Base-by-base conservation (phyloP, 345 rosid species). In the Cardiospermum halicacabum region DNA sequence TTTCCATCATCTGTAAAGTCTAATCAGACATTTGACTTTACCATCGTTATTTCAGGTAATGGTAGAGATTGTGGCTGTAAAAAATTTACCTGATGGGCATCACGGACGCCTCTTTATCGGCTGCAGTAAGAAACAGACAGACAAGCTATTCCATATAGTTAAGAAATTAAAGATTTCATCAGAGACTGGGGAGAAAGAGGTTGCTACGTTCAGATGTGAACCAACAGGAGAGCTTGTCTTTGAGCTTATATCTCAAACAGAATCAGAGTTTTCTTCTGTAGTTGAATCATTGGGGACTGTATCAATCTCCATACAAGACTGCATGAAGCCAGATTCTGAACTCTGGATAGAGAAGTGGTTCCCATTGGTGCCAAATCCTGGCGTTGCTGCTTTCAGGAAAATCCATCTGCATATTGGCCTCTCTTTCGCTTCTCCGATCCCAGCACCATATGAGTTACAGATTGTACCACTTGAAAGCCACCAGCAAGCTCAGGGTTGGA, bases 271-370 rank as follows among this genome's bases (percentile, higher is more conserved):
- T 6, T 12, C 53, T 10, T 5, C 8, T 21, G 24, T 50, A 42
- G 56, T 47, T 2, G 62, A 37, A 62, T 39, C 8, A 1, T 19
- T 75, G 58, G 77, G 79, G 26, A 62, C 72, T 26, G 25, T 64
- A 48, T 58, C 61, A 15, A 59, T 78, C 53, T 49, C 74, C 51
- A 60, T 78, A 34, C 45, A 22, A 11, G 77, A 69, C 50, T 42
- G 69, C 11, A 5, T 67, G 69, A 58, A 53, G 68, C 22, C 72
- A 8, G 62, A 11, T 30, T 67, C 68, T 54, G 59, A 54, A 60
- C 70, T 75, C 50, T 62, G 48, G 18, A 19, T 22, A 19, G 76
- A 75, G 2, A 69, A 78, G 42, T 75, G 82, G 80, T 69, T 74
- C 21, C 53, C 68, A 21, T 45, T 74, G 64, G 18, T n/a, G 26